Conservation (phyloP, 148 eudicot species). For the Beta vulgaris region DNA sequence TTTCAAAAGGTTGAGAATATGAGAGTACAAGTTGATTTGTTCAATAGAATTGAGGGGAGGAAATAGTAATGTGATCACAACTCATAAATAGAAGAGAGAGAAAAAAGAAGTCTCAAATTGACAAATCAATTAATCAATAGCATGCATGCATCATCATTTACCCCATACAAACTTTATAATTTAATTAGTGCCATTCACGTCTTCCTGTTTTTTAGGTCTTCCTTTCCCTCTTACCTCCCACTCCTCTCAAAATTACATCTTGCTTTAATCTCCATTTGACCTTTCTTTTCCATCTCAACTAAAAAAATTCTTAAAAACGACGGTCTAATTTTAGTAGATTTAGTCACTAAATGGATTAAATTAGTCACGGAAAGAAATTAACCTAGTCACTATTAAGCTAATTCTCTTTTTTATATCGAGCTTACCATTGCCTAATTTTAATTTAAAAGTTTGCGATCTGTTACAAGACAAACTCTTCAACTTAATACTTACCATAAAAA, state of each 20-base stretch:
- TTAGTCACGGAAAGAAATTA: too few relatives aligned
- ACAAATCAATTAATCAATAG: background rate
- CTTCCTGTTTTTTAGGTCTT: slow-evolving; percentile 14
- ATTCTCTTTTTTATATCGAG: too few relatives aligned
- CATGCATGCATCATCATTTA: background rate
- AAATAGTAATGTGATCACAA: slow-evolving; percentile 10
- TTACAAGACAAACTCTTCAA: too few relatives aligned
- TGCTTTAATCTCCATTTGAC: background rate
- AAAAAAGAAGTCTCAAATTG: background rate
- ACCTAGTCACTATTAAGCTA: too few relatives aligned
- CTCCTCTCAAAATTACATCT: background rate
- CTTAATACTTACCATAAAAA: too few relatives aligned
- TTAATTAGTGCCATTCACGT: slow-evolving; percentile 36
- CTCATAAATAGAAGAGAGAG: slow-evolving; percentile 27
- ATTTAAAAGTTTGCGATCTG: too few relatives aligned
- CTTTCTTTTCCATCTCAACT: background rate
- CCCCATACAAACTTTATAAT: background rate
- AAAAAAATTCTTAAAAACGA: too few relatives aligned
- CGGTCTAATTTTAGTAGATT: too few relatives aligned
- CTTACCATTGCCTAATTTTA: too few relatives aligned
- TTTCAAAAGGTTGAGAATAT: background rate
- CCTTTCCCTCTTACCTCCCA: background rate
- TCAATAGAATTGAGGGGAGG: background rate
- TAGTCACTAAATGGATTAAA: too few relatives aligned
- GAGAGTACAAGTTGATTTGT: background rate